Evolutionary conservation across 208 protist genomes (phyloP).

Genomic region (Sergeia podlipaevii): DNA sequence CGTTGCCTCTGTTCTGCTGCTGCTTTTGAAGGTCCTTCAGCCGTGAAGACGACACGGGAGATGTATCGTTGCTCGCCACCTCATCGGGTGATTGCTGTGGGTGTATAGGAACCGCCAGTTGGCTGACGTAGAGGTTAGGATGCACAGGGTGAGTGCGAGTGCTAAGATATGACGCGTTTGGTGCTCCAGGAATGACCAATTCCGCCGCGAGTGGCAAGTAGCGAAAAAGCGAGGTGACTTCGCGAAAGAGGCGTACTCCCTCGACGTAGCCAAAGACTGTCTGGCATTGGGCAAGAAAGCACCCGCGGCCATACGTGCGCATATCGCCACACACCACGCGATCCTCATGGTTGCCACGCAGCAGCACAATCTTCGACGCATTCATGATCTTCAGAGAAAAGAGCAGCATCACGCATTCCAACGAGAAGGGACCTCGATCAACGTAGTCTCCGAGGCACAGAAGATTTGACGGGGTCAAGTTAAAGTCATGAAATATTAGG

Average conservation of each 20-base stretch:
- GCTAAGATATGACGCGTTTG: constrained; percentile 27
- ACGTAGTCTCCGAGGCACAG: constrained; percentile 78
- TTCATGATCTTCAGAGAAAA: constrained; percentile 76
- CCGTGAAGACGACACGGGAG: too few species aligned
- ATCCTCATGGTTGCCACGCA: constrained; percentile 89
- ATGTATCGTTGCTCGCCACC: too few species aligned
- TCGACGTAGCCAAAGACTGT: constrained; percentile 46
- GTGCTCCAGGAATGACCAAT: constrained; percentile 44
- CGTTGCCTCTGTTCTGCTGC: too few species aligned
- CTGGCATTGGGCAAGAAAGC: constrained; percentile 69
- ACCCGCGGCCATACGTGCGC: constrained; percentile 54
- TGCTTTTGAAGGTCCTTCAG: too few species aligned
- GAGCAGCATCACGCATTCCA: constrained; percentile 70
- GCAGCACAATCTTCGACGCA: constrained; percentile 59
- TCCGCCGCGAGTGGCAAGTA: constrained; percentile 68
- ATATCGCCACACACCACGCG: constrained; percentile 68
- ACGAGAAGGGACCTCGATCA: constrained; percentile 60
- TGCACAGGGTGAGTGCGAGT: constrained; percentile 11
- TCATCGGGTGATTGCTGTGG: too few species aligned
- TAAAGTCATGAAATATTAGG: constrained; percentile 62
- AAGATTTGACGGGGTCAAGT: constrained; percentile 49
- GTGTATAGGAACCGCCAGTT: constrained; percentile 20
- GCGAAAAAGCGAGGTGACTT: constrained; percentile 58
- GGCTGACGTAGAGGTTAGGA: constrained; percentile 34
- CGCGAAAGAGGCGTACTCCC: constrained; percentile 54